A percentile compares a stretch with the other conserved stretches of the same genome.
phyloP scores from a whole-genome alignment of 306 rosid species.

The Fagus sylvatica region DNA sequence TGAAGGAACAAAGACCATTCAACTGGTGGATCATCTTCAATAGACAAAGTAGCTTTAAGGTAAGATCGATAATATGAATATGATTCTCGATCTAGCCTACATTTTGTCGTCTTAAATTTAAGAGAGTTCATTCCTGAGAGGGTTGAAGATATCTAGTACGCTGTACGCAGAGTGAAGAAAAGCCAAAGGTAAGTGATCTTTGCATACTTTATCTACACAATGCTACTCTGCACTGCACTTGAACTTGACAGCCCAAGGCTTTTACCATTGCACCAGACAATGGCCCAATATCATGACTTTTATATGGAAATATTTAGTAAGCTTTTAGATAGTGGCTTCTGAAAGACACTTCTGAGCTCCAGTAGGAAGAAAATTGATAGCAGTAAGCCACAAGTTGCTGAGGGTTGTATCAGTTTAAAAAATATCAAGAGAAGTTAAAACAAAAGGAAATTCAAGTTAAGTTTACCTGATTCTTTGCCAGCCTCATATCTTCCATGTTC shows the following conservation, averaged over 20 bases:
- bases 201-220: background rate
- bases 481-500: slow-evolving; percentile 90
- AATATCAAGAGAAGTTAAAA: background rate
- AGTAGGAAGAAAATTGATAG: background rate
- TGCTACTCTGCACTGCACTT: background rate
- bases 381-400: background rate
- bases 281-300: background rate
- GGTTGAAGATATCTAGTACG: background rate
- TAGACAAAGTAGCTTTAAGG: background rate
- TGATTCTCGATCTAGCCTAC: background rate
- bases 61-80: background rate
- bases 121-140: background rate
- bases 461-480: slow-evolving; percentile 84
- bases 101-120: background rate
- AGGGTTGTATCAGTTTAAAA: background rate
- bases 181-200: background rate
- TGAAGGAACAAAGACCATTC: background rate
- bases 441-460: slow-evolving; percentile 5
- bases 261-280: background rate
- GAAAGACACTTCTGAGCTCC: background rate
- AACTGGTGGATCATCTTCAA: background rate
- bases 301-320: background rate
- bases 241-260: background rate
- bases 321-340: background rate
- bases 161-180: background rate